Base-by-base conservation (phyloP, 257 asterid genomes). In the Solanum piurae region DNA sequence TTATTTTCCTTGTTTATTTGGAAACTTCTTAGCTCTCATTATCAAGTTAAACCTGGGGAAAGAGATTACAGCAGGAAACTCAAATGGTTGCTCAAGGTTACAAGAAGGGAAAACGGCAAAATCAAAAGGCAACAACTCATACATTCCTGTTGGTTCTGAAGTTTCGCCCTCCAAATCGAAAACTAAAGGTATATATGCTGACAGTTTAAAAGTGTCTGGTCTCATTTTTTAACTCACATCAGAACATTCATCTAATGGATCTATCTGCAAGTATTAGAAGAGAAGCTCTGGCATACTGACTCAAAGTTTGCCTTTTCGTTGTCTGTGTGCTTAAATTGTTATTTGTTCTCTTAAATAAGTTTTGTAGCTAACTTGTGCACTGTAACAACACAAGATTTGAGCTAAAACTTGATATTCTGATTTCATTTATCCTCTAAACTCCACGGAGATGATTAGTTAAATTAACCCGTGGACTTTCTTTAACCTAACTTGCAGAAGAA, bases 21-120 rank as follows among this genome's bases (percentile, higher is more conserved):
- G 76, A 21, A 83, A 88, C 36, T 14, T 60, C 23, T 85, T 87
- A 91, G 93, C 91, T 87, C 82, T 91, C 75, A n/a, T 72, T 25
- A 55, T 89, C 27, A 91, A 86, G 89, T 86, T 86, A 27, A 75
- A 83, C 12, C 29, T 87, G 87, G 89, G 62, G n/a, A 84, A 86
- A 27, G 38, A 34, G 86, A 69, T 71, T 46, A 60, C 58, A 33
- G 55, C 68, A 71, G 86, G 83, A 40, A 74, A 79, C 13, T 69
- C 38, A 29, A 55, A 44, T 71, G 55, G 77, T 29, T 40, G 86
- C 38, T 72, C 91, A 74, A 52, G 86, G 72, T 38, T 84, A 83
- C 71, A 84, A 52, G 88, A 60, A 29, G 76, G 38, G 68, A 86
- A 83, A 44, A 16, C 31, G 1, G 36, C 31, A 18, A 87, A 87